Evolutionary conservation across 2,329 filamentous ascomycete genomes (phyloP).

Genomic region (Calonectria ilicicola): DNA sequence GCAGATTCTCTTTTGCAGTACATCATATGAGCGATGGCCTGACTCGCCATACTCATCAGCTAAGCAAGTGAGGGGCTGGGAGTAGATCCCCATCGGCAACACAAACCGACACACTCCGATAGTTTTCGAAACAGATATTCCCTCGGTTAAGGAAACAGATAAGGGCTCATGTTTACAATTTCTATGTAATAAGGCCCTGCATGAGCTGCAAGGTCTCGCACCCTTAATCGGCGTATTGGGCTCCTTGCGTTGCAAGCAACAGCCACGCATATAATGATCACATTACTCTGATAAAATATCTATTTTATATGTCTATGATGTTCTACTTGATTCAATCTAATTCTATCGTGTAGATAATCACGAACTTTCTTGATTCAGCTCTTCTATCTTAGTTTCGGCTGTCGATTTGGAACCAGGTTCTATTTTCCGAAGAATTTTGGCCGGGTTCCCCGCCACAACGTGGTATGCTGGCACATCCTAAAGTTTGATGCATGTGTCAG

Average conservation of each 20-base stretch:
- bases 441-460: conserved; percentile 10
- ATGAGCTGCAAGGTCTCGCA: too few species aligned
- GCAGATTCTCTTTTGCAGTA: not conserved
- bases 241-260: too few species aligned
- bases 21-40: not conserved
- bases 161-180: too few species aligned
- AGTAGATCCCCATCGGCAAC: not conserved
- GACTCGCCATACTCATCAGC: not conserved
- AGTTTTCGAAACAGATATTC: too few species aligned
- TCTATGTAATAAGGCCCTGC: too few species aligned
- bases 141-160: too few species aligned
- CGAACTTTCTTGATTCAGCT: not conserved
- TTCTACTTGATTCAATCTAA: too few species aligned
- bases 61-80: not conserved
- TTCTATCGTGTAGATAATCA: not conserved
- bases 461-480: not conserved
- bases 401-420: not conserved
- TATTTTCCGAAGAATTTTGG: conserved; percentile 6
- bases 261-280: too few species aligned
- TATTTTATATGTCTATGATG: too few species aligned
- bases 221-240: too few species aligned
- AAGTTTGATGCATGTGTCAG: not conserved
- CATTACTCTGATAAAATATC: too few species aligned
- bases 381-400: not conserved
- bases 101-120: not conserved